phyloP scores from a whole-genome alignment of 1,284 basidiomycete genomes.

The Clitocybe nebularis region DNA sequence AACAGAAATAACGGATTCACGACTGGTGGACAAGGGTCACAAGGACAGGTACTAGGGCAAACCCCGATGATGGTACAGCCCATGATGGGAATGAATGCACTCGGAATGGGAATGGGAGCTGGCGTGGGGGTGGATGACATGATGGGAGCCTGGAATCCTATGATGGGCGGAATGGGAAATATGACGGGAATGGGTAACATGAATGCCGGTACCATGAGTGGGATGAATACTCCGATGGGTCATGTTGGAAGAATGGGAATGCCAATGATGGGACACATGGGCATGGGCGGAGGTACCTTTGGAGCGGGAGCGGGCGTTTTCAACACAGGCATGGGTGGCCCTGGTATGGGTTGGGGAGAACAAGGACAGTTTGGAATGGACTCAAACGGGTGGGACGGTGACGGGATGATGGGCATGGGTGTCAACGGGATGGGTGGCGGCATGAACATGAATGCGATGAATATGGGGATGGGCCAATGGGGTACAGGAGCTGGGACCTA shows the following conservation, averaged over 20 bases:
- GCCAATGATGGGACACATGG: conserved; percentile 42
- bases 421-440: conserved; percentile 21
- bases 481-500: conserved; percentile 20
- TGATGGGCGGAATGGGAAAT: conserved; percentile 25
- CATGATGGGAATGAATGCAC: conserved; percentile 33
- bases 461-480: conserved; percentile 30
- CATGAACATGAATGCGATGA: conserved; percentile 23
- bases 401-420: conserved; percentile 23
- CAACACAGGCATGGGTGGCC: conserved; percentile 22
- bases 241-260: conserved; percentile 30
- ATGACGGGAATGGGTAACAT: conserved; percentile 20
- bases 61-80: conserved; percentile 48
- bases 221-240: conserved; percentile 18
- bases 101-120: conserved; percentile 21
- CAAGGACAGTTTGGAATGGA: conserved; percentile 32
- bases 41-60: conserved; percentile 25
- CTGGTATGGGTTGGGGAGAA: conserved; percentile 29
- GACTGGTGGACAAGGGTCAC: conserved; percentile 13
- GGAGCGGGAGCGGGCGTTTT: conserved; percentile 23
- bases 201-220: conserved; percentile 29
- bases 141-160: conserved; percentile 32
- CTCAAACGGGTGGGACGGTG: conserved; percentile 31
- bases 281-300: conserved; percentile 32
- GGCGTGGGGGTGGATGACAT: conserved; percentile 27
- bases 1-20: conserved; percentile 14